Evolutionary conservation across 78 protist genomes (phyloP).

Genomic region (Dictyostelium firmibasis): DNA sequence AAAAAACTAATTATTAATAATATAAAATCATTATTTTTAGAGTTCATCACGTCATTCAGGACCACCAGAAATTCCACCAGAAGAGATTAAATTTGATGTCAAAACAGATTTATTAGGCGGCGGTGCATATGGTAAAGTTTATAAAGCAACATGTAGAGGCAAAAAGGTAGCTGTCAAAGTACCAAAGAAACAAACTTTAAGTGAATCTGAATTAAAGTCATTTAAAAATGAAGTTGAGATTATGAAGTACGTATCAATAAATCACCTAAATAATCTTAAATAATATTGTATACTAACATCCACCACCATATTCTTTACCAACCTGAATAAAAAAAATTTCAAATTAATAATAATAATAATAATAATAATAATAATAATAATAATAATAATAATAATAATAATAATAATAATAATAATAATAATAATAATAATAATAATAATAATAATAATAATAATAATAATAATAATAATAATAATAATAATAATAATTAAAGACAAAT

Average conservation of each 20-base stretch:
- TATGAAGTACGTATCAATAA: conserved; percentile 28
- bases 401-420: no score
- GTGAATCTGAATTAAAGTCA: conserved; percentile 65
- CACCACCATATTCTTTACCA: not conserved
- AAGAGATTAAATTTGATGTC: conserved; percentile 60
- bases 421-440: no score
- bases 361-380: no score
- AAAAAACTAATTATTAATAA: not conserved
- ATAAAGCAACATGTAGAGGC: conserved; percentile 72
- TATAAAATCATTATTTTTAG: not conserved
- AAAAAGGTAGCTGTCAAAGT: conserved; percentile 84
- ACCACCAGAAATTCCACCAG: conserved; percentile 83
- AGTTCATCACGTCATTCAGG: conserved; percentile 21
- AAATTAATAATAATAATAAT: no score
- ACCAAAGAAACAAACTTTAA: conserved; percentile 69
- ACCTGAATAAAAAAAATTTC: not conserved
- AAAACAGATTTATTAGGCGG: conserved; percentile 76
- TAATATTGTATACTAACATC: no score
- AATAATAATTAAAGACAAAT: no score
- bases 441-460: no score
- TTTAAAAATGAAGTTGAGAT: conserved; percentile 81
- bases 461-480: no score
- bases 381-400: no score
- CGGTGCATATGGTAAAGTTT: conserved; percentile 83
- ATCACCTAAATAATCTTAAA: not conserved